Evolutionary conservation across 495 filamentous ascomycete genomes (phyloP), one percentile per base, ranked within the genome.

Genomic region (Niebla homalea): DNA sequence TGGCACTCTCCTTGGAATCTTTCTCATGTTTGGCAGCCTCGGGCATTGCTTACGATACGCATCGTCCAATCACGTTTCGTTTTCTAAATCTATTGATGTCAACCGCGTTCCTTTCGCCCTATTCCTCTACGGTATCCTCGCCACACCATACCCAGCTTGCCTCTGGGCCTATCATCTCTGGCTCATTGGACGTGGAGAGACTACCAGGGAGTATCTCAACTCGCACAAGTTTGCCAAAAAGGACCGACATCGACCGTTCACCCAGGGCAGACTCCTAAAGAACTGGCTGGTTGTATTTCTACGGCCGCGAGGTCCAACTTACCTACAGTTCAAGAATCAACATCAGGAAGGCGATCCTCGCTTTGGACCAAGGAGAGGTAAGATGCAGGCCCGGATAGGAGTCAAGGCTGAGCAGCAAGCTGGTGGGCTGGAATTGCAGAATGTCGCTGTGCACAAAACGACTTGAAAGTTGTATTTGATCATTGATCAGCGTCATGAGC

Each of bases 191-290:
- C 76, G 88, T 36, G 92, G 89, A 16, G 90, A 96, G 68, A 97
- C 93, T 7, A 98, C 92, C 1, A 75, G 93, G 53, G 92, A 98
- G 64, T 96, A 93, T 61, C 77, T 98, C 42, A 94, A 92, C 65
- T 88, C 84, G 11, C 87, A 94, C 62, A 97, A 97, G 60, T 95
- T 97, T 64, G 66, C 81, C 47, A 90, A 89, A 68, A 78, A 83
- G 55, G 92, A 97, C 61, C 79, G 92, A 20, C 93, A 95, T 64
- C 76, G 88, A 32, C 88, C 92, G 5, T 98, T 94, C 50, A 85
- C 80, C 0, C 90, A 94, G 60, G 82, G 77, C 20, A 86, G 69
- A 57, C 70, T 80, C 51, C 67, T 83, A 65, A 81, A 70, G 50
- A 97, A 97, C 62, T 92, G 84, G 80, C 64, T 85, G 22, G 72